Percentiles rank a stretch among this genome's conserved stretches.
Conservation (phyloP, 1,284 basidiomycete genomes). For the Paramarasmius palmivorus region DNA sequence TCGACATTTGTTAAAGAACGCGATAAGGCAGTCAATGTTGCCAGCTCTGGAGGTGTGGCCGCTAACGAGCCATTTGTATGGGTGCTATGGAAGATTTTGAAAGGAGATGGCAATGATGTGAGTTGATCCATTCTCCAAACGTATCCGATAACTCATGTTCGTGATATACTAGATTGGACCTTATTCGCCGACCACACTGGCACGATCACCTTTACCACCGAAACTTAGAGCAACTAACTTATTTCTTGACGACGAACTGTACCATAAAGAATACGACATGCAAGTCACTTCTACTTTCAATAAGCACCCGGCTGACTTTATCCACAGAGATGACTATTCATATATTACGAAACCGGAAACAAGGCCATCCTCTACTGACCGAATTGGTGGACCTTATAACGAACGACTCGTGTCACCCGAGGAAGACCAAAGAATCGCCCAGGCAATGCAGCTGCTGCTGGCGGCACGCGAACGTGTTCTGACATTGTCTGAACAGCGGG, state of each 20-base stretch:
- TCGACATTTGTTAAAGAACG: constrained; percentile 66
- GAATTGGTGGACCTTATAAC: constrained; percentile 12
- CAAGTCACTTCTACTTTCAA: constrained; percentile 29
- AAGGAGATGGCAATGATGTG: constrained; percentile 77
- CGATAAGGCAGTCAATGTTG: constrained; percentile 51
- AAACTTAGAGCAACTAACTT: constrained; percentile 70
- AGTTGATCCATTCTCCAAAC: constrained; percentile 30
- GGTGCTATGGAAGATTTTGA: constrained; percentile 81
- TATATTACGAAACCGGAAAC: constrained; percentile 37
- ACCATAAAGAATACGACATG: constrained; percentile 46
- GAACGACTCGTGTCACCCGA: constrained; percentile 30
- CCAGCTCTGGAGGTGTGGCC: constrained; percentile 51
- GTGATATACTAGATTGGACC: constrained; percentile 80
- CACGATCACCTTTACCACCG: constrained; percentile 66
- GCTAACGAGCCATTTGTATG: constrained; percentile 76
- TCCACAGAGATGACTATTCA: constrained; percentile 39
- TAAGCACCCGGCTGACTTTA: constrained; percentile 15
- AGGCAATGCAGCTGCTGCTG: constrained; percentile 65
- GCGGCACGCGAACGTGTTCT: constrained; percentile 69
- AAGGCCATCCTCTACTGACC: constrained; percentile 31
- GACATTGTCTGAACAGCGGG: constrained; percentile 70
- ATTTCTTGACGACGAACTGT: constrained; percentile 58
- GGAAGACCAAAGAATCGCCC: constrained; percentile 38
- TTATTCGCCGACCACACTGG: constrained; percentile 70
- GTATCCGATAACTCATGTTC: no score